phyloP scores from a whole-genome alignment of 257 asterid species.

The Solanum phureja region DNA sequence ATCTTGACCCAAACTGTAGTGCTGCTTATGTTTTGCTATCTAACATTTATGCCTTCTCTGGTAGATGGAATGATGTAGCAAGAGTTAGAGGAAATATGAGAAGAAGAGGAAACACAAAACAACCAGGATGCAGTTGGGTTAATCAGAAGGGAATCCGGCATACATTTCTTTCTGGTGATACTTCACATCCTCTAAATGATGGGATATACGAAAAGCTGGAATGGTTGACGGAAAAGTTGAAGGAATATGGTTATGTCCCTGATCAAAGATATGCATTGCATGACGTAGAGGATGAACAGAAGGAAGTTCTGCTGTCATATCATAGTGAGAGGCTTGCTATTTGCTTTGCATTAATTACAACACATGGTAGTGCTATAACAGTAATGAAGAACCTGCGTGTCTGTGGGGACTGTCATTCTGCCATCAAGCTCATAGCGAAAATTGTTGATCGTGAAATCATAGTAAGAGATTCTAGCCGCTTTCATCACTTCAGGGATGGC shows the following conservation, averaged over 20 bases:
- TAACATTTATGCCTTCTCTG: constrained; percentile 53
- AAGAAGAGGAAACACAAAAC: constrained; percentile 28
- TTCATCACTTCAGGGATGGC: constrained; percentile 56
- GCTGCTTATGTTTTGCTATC: constrained; percentile 59
- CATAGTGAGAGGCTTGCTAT: constrained; percentile 55
- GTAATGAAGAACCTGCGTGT: constrained; percentile 53
- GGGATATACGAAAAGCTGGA: constrained; percentile 30
- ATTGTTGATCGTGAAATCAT: constrained; percentile 30
- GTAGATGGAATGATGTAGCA: constrained; percentile 68
- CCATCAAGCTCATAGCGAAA: constrained; percentile 32
- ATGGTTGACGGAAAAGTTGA: constrained; percentile 28
- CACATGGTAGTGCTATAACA: constrained; percentile 21
- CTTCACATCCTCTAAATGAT: constrained; percentile 20
- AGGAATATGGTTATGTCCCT: constrained; percentile 31
- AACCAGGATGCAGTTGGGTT: constrained; percentile 72
- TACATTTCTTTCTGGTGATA: constrained; percentile 34
- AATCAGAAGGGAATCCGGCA: constrained; percentile 27
- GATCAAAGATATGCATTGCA: constrained; percentile 35
- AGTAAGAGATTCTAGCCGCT: constrained; percentile 45
- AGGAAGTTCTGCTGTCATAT: constrained; percentile 22
- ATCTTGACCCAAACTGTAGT: constrained; percentile 46
- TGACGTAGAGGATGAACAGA: constrained; percentile 52
- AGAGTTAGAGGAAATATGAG: constrained; percentile 53
- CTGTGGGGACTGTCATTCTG: constrained; percentile 51
- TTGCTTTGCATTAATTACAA: constrained; percentile 29